Conservation (phyloP, 805 yeast genomes). For the Pichia exigua region DNA sequence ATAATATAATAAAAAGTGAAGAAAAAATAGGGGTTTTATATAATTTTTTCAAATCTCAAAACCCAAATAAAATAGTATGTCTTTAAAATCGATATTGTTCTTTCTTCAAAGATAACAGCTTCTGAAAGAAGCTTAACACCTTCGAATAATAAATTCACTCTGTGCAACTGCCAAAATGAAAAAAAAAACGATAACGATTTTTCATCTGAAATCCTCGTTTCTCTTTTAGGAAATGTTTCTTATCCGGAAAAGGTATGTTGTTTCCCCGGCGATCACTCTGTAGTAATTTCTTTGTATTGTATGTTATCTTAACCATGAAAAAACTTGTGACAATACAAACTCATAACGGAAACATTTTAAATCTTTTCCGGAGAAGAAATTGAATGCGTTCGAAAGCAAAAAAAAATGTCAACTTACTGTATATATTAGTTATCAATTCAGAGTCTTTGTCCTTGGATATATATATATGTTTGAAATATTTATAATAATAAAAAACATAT, state of each 20-base stretch:
- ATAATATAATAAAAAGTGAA: neutral
- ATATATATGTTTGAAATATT: neutral
- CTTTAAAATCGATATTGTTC: too few species aligned
- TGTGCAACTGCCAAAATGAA: neutral
- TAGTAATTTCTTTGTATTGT: neutral
- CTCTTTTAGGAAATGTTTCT: neutral
- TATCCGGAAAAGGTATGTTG: neutral
- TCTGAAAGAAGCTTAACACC: too few species aligned
- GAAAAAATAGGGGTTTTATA: too few species aligned
- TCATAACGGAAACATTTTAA: neutral
- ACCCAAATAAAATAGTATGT: too few species aligned
- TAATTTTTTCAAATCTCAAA: too few species aligned
- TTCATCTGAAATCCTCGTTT: neutral
- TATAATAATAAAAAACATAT: too few species aligned
- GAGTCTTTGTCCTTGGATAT: too few species aligned
- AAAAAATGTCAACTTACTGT: neutral
- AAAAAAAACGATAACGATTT: neutral
- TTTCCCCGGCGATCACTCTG: neutral
- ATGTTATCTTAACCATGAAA: neutral
- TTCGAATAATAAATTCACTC: neutral
- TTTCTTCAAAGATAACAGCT: neutral
- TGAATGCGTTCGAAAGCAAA: too few species aligned
- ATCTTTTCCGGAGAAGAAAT: neutral
- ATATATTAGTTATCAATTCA: neutral
- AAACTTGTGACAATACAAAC: neutral